phyloP scores from a whole-genome alignment of 805 yeast genomes.

The Vanderwaltozyma verrucispora region DNA sequence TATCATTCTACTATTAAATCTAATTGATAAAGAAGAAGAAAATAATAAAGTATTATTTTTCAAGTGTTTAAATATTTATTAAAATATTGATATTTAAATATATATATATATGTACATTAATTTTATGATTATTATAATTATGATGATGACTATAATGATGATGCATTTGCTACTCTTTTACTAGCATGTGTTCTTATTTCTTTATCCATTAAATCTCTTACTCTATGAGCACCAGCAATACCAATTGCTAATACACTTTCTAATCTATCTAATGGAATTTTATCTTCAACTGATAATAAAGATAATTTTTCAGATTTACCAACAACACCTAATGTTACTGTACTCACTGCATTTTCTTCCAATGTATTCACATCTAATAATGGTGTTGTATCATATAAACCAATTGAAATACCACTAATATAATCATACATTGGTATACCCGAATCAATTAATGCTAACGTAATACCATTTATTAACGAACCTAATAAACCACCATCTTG shows the following conservation, averaged over 20 bases:
- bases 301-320: conserved; percentile 77
- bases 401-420: conserved; percentile 70
- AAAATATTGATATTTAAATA: too few species aligned
- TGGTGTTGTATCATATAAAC: conserved; percentile 67
- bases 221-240: conserved; percentile 74
- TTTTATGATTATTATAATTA: too few species aligned
- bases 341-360: conserved; percentile 79
- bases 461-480: conserved; percentile 71
- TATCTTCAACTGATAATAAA: conserved; percentile 67
- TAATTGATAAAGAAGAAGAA: too few species aligned
- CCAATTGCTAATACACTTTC: conserved; percentile 72
- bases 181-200: conserved; percentile 72
- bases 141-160: conserved; percentile 6
- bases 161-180: conserved; percentile 38
- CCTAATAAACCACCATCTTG: conserved; percentile 88
- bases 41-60: too few species aligned
- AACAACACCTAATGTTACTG: conserved; percentile 70
- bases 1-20: too few species aligned
- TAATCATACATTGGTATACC: conserved; percentile 92
- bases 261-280: conserved; percentile 71
- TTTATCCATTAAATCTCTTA: conserved; percentile 77
- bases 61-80: too few species aligned
- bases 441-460: conserved; percentile 87
- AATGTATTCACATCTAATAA: conserved; percentile 70
- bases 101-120: too few species aligned